Percentiles rank a stretch among this genome's conserved stretches.
Conservation (phyloP, 352 stramenopile species). For the Phytophthora foliorum region DNA sequence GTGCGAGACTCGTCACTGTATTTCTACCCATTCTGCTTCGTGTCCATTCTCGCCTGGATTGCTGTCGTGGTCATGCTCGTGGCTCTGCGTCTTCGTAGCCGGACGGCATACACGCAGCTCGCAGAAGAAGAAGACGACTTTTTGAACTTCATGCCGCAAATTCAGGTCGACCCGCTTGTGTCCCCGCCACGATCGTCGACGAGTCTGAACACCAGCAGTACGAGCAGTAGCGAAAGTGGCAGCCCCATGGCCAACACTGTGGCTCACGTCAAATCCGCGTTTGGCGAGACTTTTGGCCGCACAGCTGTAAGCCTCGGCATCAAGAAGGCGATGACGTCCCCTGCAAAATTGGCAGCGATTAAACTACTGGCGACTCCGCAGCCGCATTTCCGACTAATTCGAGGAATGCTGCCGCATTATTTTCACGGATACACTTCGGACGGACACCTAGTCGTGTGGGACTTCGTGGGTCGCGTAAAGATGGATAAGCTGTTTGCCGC, state of each 20-base stretch:
- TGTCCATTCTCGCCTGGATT: constrained; percentile 79
- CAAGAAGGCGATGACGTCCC: constrained; percentile 45
- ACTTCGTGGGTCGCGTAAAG: constrained; percentile 84
- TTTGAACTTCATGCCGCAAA: constrained; percentile 56
- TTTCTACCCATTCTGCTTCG: constrained; percentile 83
- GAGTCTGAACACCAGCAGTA: constrained; percentile 46
- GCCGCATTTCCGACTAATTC: constrained; percentile 80
- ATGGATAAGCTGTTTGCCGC: constrained; percentile 74
- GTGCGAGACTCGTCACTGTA: constrained; percentile 64
- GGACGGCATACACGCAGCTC: constrained; percentile 75
- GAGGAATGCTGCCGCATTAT: constrained; percentile 76
- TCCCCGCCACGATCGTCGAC: constrained; percentile 34
- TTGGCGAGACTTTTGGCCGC: constrained; percentile 72
- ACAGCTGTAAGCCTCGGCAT: constrained; percentile 55
- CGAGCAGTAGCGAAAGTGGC: constrained; percentile 39
- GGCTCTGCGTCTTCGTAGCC: constrained; percentile 67
- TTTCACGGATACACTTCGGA: constrained; percentile 80
- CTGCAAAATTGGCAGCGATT: constrained; percentile 37
- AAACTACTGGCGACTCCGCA: constrained; percentile 62
- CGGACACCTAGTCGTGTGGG: constrained; percentile 79
- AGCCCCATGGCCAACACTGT: constrained; percentile 48
- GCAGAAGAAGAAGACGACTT: constrained; percentile 63
- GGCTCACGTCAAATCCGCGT: constrained; percentile 70
- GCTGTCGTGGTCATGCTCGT: constrained; percentile 74
- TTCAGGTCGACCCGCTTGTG: constrained; percentile 37